phyloP scores from a whole-genome alignment of 2,329 filamentous ascomycete species.

The Ceratocystis cacaofunesta region DNA sequence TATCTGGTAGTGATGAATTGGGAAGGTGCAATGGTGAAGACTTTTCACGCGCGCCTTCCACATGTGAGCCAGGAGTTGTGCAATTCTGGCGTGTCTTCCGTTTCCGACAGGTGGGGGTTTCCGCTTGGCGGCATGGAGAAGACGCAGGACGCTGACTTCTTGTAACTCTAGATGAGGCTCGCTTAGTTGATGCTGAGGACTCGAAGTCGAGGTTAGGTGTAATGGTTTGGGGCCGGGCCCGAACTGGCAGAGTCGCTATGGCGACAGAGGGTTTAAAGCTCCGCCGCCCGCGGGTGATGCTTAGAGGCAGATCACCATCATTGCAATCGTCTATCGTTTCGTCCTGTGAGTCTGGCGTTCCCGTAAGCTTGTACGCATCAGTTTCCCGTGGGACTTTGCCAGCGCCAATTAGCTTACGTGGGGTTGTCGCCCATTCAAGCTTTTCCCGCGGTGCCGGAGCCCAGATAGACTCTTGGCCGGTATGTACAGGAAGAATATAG shows the following conservation, averaged over 20 bases:
- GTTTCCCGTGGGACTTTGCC: background rate
- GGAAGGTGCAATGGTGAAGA: background rate
- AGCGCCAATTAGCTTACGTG: background rate
- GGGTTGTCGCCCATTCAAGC: slow-evolving; percentile 17
- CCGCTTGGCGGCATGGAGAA: background rate
- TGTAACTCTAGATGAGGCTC: too few relatives aligned
- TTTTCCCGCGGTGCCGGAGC: slow-evolving; percentile 21
- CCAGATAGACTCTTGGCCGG: slow-evolving; percentile 25
- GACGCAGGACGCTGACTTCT: background rate
- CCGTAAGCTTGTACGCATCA: background rate
- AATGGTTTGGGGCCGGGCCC: too few relatives aligned
- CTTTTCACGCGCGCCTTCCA: background rate
- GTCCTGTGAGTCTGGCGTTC: background rate
- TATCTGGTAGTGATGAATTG: background rate
- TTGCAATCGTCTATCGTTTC: background rate
- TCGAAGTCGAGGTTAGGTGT: too few relatives aligned
- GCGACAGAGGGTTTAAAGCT: too few relatives aligned
- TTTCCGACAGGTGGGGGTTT: background rate
- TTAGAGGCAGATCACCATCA: background rate
- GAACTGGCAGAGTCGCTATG: too few relatives aligned
- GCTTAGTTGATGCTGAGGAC: too few relatives aligned
- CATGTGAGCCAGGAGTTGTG: background rate
- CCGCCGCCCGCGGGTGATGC: too few relatives aligned
- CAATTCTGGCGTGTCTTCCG: background rate
- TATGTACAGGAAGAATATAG: slow-evolving; percentile 24